These are phyloP conservation scores for Gillenia trifoliata DNA, from an alignment of 306 rosid species.

Conservation along the genomic window DNA sequence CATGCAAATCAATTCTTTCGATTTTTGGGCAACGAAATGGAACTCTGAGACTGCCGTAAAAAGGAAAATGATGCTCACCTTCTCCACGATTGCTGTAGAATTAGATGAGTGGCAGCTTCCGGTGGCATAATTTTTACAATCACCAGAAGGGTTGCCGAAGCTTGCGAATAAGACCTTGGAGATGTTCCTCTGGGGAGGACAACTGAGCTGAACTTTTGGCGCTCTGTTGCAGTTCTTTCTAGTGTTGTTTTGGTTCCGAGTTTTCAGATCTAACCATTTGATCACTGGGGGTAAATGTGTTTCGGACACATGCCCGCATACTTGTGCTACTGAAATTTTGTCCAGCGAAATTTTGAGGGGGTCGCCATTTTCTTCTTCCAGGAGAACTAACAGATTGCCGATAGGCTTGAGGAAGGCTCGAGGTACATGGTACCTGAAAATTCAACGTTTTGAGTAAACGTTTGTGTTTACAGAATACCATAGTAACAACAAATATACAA, in stretches of 20 bases:
- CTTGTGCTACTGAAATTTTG: constrained; percentile 18
- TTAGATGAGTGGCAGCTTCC: constrained; percentile 37
- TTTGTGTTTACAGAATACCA: neutral
- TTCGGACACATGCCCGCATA: constrained; percentile 36
- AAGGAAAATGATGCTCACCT: constrained; percentile 18
- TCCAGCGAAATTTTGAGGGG: constrained; percentile 47
- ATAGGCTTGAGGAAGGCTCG: constrained; percentile 63
- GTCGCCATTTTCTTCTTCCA: constrained; percentile 71
- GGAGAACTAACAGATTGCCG: constrained; percentile 54
- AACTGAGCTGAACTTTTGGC: constrained; percentile 18
- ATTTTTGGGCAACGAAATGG: neutral
- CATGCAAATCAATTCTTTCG: neutral
- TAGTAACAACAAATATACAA: neutral
- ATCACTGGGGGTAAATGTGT: constrained; percentile 30
- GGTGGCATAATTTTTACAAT: constrained; percentile 25
- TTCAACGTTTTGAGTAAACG: neutral
- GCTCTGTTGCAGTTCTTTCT: neutral
- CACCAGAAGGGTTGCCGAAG: constrained; percentile 47
- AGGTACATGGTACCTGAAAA: constrained; percentile 76
- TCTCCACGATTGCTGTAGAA: constrained; percentile 26
- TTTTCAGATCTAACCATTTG: constrained; percentile 25
- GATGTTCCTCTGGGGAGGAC: constrained; percentile 34
- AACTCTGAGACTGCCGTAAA: neutral
- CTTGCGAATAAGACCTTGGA: constrained; percentile 42
- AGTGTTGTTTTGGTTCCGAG: neutral